phyloP scores from a whole-genome alignment of 2,329 filamentous ascomycete species.

The Aspergillus fumigatiaffinis region DNA sequence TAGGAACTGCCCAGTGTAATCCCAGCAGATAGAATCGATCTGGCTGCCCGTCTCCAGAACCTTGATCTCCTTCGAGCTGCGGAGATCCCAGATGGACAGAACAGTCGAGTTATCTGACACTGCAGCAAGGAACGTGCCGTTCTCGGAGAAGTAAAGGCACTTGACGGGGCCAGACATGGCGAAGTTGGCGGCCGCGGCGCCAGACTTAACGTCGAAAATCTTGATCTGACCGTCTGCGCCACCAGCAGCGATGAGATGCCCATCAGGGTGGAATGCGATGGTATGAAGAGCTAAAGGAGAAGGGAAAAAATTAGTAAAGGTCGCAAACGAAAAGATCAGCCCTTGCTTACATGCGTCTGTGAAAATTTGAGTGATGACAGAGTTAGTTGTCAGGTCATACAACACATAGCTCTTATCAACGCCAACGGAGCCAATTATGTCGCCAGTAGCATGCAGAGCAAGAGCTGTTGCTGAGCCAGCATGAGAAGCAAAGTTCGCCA shows the following conservation, averaged over 20 bases:
- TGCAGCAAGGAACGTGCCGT: constrained; percentile 92
- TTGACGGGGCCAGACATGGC: constrained; percentile 62
- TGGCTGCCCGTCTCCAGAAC: constrained; percentile 77
- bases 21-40: constrained; percentile 78
- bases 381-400: constrained; percentile 69
- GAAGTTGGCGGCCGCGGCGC: constrained; percentile 73
- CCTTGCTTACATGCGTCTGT: constrained; percentile 66
- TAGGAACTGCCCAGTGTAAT: constrained; percentile 92
- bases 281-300: constrained; percentile 61
- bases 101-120: constrained; percentile 71
- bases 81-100: constrained; percentile 85
- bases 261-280: constrained; percentile 89
- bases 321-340: constrained; percentile 7
- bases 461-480: constrained; percentile 75
- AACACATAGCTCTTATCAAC: constrained; percentile 89
- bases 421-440: constrained; percentile 81
- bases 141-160: constrained; percentile 84
- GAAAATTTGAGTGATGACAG: constrained; percentile 72
- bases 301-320: constrained; percentile 15
- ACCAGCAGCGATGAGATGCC: constrained; percentile 86
- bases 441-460: constrained; percentile 75
- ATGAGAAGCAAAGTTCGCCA: constrained; percentile 72
- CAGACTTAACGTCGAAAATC: constrained; percentile 80
- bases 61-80: constrained; percentile 78
- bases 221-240: constrained; percentile 77